These are phyloP conservation scores for Whalleya microplaca DNA, from an alignment of 2,329 filamentous ascomycete species.

Conservation along the genomic window DNA sequence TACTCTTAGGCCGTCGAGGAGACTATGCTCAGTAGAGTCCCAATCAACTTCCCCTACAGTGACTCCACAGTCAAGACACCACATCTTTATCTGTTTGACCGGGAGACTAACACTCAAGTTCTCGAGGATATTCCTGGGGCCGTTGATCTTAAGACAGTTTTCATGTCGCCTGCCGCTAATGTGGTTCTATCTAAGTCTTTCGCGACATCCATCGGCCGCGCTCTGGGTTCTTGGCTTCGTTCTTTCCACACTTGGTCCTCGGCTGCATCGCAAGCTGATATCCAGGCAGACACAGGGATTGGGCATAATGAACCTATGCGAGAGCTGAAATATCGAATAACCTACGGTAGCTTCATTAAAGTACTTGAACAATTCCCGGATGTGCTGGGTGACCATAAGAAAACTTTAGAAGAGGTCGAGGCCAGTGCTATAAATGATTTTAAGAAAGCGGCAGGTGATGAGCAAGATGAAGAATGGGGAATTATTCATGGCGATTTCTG, in stretches of 20 bases:
- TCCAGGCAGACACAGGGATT: slow-evolving; percentile 19
- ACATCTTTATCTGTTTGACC: slow-evolving; percentile 38
- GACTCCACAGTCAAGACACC: slow-evolving; percentile 37
- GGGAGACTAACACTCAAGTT: slow-evolving; percentile 39
- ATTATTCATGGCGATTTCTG: slow-evolving; percentile 48
- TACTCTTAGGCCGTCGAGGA: slow-evolving; percentile 31
- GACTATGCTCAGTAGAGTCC: slow-evolving; percentile 31
- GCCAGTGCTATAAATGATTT: background rate
- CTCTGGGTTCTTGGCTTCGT: slow-evolving; percentile 39
- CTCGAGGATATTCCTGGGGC: slow-evolving; percentile 41
- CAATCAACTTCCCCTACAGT: slow-evolving; percentile 23
- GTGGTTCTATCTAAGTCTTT: slow-evolving; percentile 13
- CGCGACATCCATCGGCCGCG: slow-evolving; percentile 32
- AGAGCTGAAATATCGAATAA: slow-evolving; percentile 42
- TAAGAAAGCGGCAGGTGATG: background rate
- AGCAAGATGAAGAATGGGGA: slow-evolving; percentile 18
- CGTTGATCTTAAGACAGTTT: slow-evolving; percentile 39
- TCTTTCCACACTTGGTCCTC: slow-evolving; percentile 42
- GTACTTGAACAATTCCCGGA: slow-evolving; percentile 39
- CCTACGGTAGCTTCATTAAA: slow-evolving; percentile 41
- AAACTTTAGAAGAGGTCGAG: slow-evolving; percentile 36
- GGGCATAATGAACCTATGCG: slow-evolving; percentile 40
- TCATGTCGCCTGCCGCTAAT: slow-evolving; percentile 27
- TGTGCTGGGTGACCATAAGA: slow-evolving; percentile 31
- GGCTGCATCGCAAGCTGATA: slow-evolving; percentile 20